A percentile compares a stretch with the other conserved stretches of the same genome.
Conservation (phyloP, 1,139 yeast genomes). For the Candida labiduridarum region DNA sequence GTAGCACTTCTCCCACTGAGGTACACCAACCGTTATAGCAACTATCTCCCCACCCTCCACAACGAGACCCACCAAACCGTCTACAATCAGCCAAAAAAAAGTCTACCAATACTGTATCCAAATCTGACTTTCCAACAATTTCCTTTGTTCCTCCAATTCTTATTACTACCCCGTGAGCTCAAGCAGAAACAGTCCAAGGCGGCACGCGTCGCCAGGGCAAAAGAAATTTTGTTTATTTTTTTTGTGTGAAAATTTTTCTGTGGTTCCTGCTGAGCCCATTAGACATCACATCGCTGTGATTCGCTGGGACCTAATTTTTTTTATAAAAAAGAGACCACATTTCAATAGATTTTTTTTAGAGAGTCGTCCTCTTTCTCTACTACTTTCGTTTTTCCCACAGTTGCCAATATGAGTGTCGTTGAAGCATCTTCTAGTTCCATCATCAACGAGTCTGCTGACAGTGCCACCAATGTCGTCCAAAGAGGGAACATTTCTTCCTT, state of each 20-base stretch:
- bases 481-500: slow-evolving; percentile 31
- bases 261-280: not conserved
- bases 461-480: slow-evolving; percentile 15
- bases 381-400: slow-evolving; percentile 1
- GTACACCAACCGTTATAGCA: no score
- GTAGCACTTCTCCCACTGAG: no score
- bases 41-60: no score
- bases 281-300: not conserved
- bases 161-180: no score
- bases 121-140: no score
- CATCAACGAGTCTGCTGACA: slow-evolving; percentile 2
- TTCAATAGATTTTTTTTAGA: not conserved
- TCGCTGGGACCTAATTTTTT: not conserved
- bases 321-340: not conserved
- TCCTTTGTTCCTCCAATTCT: no score
- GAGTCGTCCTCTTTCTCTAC: slow-evolving; percentile 7
- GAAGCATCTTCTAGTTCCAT: slow-evolving; percentile 15
- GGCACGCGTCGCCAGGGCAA: not conserved
- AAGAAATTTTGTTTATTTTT: not conserved
- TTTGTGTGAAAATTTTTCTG: not conserved
- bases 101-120: no score
- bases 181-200: no score
- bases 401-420: slow-evolving; percentile 19
- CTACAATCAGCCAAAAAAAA: no score
- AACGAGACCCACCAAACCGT: no score